Evolutionary conservation across 805 yeast species (phyloP).

Genomic region (Cyberlindnera amylophila): DNA sequence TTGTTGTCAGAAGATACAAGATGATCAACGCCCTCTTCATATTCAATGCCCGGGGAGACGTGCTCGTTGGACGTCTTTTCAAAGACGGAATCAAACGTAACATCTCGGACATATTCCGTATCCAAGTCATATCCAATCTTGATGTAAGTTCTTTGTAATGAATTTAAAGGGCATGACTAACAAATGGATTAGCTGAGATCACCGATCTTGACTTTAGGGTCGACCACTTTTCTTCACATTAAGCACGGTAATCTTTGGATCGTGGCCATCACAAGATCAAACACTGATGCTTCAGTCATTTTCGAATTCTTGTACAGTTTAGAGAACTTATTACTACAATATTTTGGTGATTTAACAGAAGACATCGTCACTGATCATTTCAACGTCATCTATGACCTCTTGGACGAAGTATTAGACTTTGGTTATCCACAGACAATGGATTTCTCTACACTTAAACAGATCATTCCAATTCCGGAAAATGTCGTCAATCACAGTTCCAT

Average conservation of each 20-base stretch:
- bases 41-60: conserved; percentile 78
- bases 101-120: conserved; percentile 84
- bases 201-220: conserved; percentile 81
- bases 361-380: conserved; percentile 60
- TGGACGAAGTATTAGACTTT: conserved; percentile 73
- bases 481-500: neutral
- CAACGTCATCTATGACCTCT: conserved; percentile 63
- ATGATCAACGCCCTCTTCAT: conserved; percentile 87
- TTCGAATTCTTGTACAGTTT: conserved; percentile 75
- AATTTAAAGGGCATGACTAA: conserved; percentile 7
- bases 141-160: conserved; percentile 31
- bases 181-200: conserved; percentile 39
- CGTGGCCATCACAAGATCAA: conserved; percentile 86
- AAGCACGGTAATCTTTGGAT: conserved; percentile 63
- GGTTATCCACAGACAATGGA: conserved; percentile 77
- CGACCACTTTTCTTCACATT: conserved; percentile 85
- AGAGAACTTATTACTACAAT: conserved; percentile 46
- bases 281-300: conserved; percentile 76
- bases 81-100: conserved; percentile 74
- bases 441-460: conserved; percentile 33
- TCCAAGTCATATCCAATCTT: conserved; percentile 76
- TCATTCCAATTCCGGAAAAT: conserved; percentile 27
- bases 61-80: conserved; percentile 68
- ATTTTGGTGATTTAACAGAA: conserved; percentile 36
- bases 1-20: too few species aligned